A percentile compares a stretch with the other conserved stretches of the same genome.
phyloP scores from a whole-genome alignment of 139 green algal species.

The Tetratostichococcus sp. region DNA sequence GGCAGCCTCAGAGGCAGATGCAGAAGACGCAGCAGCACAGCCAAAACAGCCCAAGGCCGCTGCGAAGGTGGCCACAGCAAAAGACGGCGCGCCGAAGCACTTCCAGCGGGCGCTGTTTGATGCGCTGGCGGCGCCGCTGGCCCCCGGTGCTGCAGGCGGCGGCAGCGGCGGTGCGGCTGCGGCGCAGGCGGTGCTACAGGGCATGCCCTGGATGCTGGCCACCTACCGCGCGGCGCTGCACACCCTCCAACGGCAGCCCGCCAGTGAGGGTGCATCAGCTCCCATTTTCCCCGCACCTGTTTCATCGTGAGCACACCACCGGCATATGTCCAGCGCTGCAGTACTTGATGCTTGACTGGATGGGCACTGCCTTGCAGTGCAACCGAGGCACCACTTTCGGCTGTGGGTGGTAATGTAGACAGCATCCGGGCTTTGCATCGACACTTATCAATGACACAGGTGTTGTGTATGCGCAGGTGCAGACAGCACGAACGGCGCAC shows the following conservation, averaged over 20 bases:
- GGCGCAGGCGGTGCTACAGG: not conserved
- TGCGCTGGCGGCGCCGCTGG: not conserved
- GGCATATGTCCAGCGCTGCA: no score
- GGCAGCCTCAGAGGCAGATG: no score
- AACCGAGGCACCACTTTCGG: no score
- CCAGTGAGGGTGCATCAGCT: not conserved
- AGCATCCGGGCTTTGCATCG: no score
- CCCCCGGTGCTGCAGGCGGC: not conserved
- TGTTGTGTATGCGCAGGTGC: no score
- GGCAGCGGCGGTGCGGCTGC: not conserved
- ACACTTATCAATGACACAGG: no score
- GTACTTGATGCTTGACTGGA: no score
- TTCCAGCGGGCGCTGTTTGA: not conserved
- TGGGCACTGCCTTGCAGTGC: no score
- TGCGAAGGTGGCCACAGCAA: not conserved
- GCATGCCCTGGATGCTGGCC: constrained; percentile 1
- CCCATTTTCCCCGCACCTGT: not conserved
- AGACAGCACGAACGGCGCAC: not conserved
- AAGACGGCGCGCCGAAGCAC: not conserved
- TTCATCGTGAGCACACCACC: no score
- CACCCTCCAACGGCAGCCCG: not conserved
- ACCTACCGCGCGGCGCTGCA: not conserved
- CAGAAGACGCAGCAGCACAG: no score
- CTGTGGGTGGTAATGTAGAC: no score
- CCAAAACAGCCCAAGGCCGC: not conserved